Evolutionary conservation across 306 rosid genomes (phyloP), one percentile per base, ranked within the genome.

Genomic region (Herpetospermum pedunculosum): DNA sequence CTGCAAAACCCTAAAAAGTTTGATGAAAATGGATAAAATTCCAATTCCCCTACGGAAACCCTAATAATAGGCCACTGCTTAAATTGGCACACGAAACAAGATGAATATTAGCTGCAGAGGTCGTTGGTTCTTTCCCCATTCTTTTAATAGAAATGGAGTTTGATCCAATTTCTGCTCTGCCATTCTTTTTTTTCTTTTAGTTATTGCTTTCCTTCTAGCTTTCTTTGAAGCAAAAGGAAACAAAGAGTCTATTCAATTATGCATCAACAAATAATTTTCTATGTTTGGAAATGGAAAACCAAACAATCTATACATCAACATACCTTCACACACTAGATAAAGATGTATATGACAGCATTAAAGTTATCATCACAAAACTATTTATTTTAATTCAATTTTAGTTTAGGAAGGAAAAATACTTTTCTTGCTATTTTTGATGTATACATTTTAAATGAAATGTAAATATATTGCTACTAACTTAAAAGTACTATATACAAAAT

Each of bases 31-130:
- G 40, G 76, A 57, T 43, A 62, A 62, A 74, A 76, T 72, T 9
- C 68, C 69, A 58, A 32, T 83, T 76, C 77, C 81, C 74, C 72
- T 72, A 78, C 2, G 37, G 12, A 83, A 83, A 78, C 80, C 87
- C 80, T 82, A 86, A 80, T 73, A 72, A 79, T 84, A 80, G 87
- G 83, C 74, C 32, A 37, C 46, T 70, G 49, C 78, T 78, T 65
- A 73, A 75, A 80, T 60, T 19, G 76, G 54, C 76, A 72, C 83
- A 86, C 52, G 78, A 83, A 80, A 79, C 79, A 78, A 81, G 80
- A 80, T 65, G 52, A 85, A 65, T 65, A 65, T 37, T 70, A 26
- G 6, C 35, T 28, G 49, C 49, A 69, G 53, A 46, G 44, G 76
- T 7, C 77, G 73, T 65, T 15, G 28, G 16, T 18, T 70, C 62